Conservation (phyloP, 192 early-diverging fungal species). For the Linnemannia elongata region DNA sequence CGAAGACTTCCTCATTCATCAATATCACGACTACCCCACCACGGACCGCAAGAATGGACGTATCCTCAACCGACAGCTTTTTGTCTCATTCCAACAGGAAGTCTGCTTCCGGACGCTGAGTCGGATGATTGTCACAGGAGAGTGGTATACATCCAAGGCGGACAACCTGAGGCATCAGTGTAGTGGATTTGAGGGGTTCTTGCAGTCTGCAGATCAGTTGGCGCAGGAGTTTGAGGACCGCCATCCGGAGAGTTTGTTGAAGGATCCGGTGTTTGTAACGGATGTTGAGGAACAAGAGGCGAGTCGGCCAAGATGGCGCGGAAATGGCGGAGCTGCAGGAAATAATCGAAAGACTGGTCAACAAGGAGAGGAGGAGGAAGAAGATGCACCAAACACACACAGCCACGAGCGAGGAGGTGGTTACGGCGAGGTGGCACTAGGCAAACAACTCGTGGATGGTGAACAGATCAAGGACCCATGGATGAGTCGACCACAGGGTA, state of each 20-base stretch:
- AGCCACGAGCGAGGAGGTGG: not conserved
- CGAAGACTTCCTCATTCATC: slow-evolving; percentile 71
- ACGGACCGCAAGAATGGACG: slow-evolving; percentile 64
- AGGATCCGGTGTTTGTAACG: slow-evolving; percentile 37
- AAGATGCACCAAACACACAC: not conserved
- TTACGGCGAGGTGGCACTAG: not conserved
- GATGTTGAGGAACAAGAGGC: not conserved
- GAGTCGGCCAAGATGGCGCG: not conserved
- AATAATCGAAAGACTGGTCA: not conserved
- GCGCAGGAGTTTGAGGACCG: slow-evolving; percentile 40
- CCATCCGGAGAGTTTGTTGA: slow-evolving; percentile 30
- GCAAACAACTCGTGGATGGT: slow-evolving; percentile 18
- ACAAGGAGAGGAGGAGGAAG: not conserved
- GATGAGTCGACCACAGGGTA: slow-evolving; percentile 36
- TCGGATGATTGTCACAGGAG: slow-evolving; percentile 61
- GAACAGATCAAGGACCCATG: slow-evolving; percentile 26
- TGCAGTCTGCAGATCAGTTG: slow-evolving; percentile 41
- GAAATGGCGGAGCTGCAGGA: too few relatives aligned
- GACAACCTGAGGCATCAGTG: slow-evolving; percentile 65
- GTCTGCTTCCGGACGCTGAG: slow-evolving; percentile 60
- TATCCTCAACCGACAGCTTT: slow-evolving; percentile 70
- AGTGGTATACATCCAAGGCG: slow-evolving; percentile 63
- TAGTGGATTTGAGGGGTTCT: slow-evolving; percentile 30
- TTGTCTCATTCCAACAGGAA: slow-evolving; percentile 68
- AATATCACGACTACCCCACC: slow-evolving; percentile 69